phyloP scores from a whole-genome alignment of 257 asterid species.

The Galeopsis tetrahit region DNA sequence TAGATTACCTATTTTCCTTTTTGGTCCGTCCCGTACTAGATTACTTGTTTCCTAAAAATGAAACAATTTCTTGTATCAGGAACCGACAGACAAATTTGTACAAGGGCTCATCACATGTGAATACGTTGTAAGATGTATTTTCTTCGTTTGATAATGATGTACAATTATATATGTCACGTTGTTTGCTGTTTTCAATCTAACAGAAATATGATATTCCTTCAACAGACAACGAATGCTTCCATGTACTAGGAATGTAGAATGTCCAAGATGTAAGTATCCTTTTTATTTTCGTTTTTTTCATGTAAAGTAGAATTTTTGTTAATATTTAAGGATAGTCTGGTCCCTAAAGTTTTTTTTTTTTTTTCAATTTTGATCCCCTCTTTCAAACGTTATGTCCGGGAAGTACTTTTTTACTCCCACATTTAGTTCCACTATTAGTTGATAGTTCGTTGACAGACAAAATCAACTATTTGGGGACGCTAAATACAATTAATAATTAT shows the following conservation, averaged over 20 bases:
- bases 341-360: no score
- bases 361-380: no score
- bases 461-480: no score
- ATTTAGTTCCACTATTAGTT: no score
- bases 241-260: constrained; percentile 45
- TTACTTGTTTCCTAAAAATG: no score
- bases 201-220: constrained; percentile 12
- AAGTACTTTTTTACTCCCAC: no score
- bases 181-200: constrained; percentile 1
- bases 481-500: no score
- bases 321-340: not conserved
- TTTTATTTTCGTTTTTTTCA: not conserved
- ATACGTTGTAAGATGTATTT: constrained; percentile 55
- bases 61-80: constrained; percentile 40
- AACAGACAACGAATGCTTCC: constrained; percentile 55
- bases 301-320: not conserved
- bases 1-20: no score
- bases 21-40: no score
- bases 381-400: no score
- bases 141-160: constrained; percentile 15
- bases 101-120: constrained; percentile 60
- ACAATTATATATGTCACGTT: not conserved
- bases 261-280: constrained; percentile 51
- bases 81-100: constrained; percentile 62
- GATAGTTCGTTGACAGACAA: no score